Base-by-base conservation (phyloP, 768 basidiomycete genomes). In the Russula sp. region DNA sequence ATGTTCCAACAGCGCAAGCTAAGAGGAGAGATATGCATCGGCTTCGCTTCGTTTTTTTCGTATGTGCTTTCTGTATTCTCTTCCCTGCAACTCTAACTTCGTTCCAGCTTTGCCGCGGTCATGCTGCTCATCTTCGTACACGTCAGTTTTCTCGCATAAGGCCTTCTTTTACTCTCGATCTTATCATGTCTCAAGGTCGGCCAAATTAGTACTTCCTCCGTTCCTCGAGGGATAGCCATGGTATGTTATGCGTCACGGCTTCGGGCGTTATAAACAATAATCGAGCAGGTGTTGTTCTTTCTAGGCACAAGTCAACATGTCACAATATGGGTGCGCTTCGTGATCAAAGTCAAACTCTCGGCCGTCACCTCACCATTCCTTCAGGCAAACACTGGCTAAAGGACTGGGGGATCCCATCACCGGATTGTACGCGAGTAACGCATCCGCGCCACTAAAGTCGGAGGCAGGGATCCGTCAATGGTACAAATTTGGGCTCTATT, bases 401-500 rank as follows among this genome's bases (percentile, higher is more conserved):
- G 67, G 67, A 35, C 47, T 68, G 22, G 71, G 71, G 13, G 87
- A 88, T 72, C 82, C 83, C 7, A 84, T 87, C 54, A 71, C 77
- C 47, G 82, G 79, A 31, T 77, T 93, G 13, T 89, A 89, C 73
- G 82, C 88, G n/a, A 71, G 70, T 52, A 86, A 91, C 71, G 77
- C 83, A 27, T 82, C 82, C 39, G 79, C 81, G 48, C 84, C 89
- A 4, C 81, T 92, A 2, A 79, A 78, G 53, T 70, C 74, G 53
- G 70, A 76, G 51, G 75, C 77, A 14, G 91, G 91, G 20, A 75
- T 92, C 61, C 83, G 90, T 68, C 81, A 85, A 71, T 73, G 78
- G 63, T 93, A 93, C 75, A 76, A 84, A 63, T 92, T 87, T 66
- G 91, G 91, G n/a, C 77, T 93, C 31, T 93, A 92, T 75, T 83